These are phyloP conservation scores for Plasmodium blacklocki DNA, from an alignment of 169 alveolate species.

Conservation along the genomic window DNA sequence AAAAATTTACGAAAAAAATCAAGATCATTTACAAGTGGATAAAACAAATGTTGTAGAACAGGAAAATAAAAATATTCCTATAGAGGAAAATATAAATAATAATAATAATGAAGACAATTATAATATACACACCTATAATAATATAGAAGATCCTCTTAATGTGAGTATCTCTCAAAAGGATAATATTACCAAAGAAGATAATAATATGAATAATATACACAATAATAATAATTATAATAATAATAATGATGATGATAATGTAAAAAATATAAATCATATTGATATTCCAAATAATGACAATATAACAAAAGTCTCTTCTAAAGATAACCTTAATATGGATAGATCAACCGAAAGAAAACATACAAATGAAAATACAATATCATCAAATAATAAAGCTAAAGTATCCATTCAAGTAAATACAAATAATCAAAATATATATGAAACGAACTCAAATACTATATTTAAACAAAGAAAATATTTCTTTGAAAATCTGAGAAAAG, in stretches of 20 bases:
- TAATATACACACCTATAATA: too few relatives aligned
- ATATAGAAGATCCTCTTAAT: background rate
- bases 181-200: too few relatives aligned
- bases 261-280: too few relatives aligned
- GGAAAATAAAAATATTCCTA: background rate
- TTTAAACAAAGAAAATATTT: slow-evolving; percentile 45
- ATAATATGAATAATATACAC: too few relatives aligned
- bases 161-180: background rate
- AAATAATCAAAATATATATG: background rate
- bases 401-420: background rate
- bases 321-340: too few relatives aligned
- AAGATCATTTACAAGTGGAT: background rate
- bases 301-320: too few relatives aligned
- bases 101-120: background rate
- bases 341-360: too few relatives aligned
- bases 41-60: background rate
- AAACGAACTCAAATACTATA: slow-evolving; percentile 16
- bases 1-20: background rate
- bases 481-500: slow-evolving; percentile 64
- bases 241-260: too few relatives aligned
- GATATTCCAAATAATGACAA: too few relatives aligned
- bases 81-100: background rate
- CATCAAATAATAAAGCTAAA: background rate
- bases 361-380: too few relatives aligned
- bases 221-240: too few relatives aligned